These are phyloP conservation scores for Paraphaeosphaeria sporulosa DNA, from an alignment of 2,329 filamentous ascomycete genomes.

Conservation along the genomic window DNA sequence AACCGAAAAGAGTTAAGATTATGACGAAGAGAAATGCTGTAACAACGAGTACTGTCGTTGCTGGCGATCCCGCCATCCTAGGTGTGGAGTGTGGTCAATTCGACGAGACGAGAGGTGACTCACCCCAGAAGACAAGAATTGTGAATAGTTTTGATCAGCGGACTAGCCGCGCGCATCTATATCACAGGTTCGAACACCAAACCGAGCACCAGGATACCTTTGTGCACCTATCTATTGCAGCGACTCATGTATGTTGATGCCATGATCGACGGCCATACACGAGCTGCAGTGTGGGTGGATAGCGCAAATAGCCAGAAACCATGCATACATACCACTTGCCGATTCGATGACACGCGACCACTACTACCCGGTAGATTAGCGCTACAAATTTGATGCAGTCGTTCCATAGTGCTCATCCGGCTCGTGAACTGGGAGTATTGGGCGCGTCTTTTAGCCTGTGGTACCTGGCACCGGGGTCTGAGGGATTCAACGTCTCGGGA, in stretches of 20 bases:
- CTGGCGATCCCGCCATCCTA: constrained; percentile 8
- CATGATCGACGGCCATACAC: constrained; percentile 15
- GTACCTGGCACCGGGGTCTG: background rate
- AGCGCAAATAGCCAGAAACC: constrained; percentile 19
- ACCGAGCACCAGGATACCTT: background rate
- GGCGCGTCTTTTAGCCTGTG: constrained; percentile 11
- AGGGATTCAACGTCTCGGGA: background rate
- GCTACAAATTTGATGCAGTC: constrained; percentile 11
- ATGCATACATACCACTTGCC: constrained; percentile 5
- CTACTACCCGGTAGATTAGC: constrained; percentile 7
- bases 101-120: background rate
- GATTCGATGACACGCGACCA: constrained; percentile 16
- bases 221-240: background rate
- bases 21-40: constrained; percentile 22
- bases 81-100: background rate
- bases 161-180: background rate
- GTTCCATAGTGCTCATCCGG: constrained; percentile 17
- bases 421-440: constrained; percentile 8
- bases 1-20: constrained; percentile 15
- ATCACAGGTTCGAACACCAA: constrained; percentile 3
- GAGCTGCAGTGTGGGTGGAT: constrained; percentile 6
- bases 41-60: constrained; percentile 21
- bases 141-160: background rate
- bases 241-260: constrained; percentile 6
- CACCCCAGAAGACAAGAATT: background rate